Evolutionary conservation across 441 rosid genomes (phyloP), one percentile per base, ranked within the genome.

Genomic region (Macaranga tanarius): DNA sequence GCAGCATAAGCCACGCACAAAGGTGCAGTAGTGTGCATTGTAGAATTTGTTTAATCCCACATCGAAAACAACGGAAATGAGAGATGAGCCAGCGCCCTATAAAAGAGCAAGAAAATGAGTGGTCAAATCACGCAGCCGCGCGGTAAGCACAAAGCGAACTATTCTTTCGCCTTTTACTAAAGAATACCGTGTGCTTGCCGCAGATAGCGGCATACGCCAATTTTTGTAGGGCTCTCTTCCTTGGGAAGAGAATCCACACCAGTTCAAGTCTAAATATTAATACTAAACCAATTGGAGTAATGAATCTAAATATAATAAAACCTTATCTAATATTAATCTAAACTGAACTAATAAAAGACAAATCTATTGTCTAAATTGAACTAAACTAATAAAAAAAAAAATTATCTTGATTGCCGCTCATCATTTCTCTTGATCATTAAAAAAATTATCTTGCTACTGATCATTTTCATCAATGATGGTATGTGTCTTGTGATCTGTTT

Each of bases 131-230:
- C 64, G 68, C 63, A 76, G 70, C 76, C 70, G 69, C 52, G 73
- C 70, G 66, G 26, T 71, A 79, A 73, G 84, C 79, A 75, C 87
- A 80, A 0, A 77, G 83, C 78, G 79, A 86, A 78, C 76, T 86
- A 82, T 86, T 86, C 85, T 86, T 82, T 86, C 82, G 87, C 87
- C 84, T 86, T 86, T 82, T 84, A 86, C 89, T 86, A 84, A 85
- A 81, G 86, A 85, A 76, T 83, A 82, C 84, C 83, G 85, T 84
- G 83, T 82, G 82, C 65, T 34, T 73, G 76, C 7, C 22, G 75
- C 79, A 40, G 0, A 10, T 2, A 59, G 75, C 52, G 77, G 80
- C 80, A 64, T 79, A 69, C 70, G 51, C 75, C 16, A 0, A 72
- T 72, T 79, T 79, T 66, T 66, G 17, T 58, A 50, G 57, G 70